phyloP scores from a whole-genome alignment of 805 yeast genomes.

The Clavispora santaluciae region DNA sequence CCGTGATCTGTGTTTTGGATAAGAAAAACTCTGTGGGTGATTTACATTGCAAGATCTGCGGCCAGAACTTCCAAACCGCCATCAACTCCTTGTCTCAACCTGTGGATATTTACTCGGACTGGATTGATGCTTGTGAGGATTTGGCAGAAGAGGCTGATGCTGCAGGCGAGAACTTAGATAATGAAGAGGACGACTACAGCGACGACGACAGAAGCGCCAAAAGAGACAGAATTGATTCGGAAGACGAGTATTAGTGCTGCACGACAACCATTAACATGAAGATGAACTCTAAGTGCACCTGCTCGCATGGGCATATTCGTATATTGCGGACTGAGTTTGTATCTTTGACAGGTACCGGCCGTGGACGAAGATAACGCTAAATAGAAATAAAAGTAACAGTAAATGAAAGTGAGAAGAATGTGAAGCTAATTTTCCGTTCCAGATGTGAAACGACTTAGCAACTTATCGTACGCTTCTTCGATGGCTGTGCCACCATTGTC shows the following conservation, averaged over 20 bases:
- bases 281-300: neutral
- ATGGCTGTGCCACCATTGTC: slow-evolving; percentile 7
- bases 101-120: slow-evolving; percentile 90
- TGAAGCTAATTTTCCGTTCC: neutral
- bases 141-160: slow-evolving; percentile 62
- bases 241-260: slow-evolving; percentile 23
- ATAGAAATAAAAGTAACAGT: neutral
- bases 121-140: slow-evolving; percentile 96
- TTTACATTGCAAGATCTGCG: slow-evolving; percentile 86
- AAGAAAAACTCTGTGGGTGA: slow-evolving; percentile 82
- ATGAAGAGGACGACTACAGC: slow-evolving; percentile 26
- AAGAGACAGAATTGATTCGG: slow-evolving; percentile 22
- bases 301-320: neutral
- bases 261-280: neutral
- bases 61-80: slow-evolving; percentile 86
- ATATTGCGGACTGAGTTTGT: neutral
- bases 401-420: neutral
- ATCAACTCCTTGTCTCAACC: slow-evolving; percentile 84
- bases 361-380: neutral
- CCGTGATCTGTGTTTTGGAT: slow-evolving; percentile 84
- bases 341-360: slow-evolving; percentile 1
- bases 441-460: slow-evolving; percentile 10
- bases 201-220: slow-evolving; percentile 29
- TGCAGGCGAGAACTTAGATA: slow-evolving; percentile 20
- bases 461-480: slow-evolving; percentile 18